These are phyloP conservation scores for Aspergillus japonicus DNA, from an alignment of 2,329 filamentous ascomycete genomes.

Conservation along the genomic window DNA sequence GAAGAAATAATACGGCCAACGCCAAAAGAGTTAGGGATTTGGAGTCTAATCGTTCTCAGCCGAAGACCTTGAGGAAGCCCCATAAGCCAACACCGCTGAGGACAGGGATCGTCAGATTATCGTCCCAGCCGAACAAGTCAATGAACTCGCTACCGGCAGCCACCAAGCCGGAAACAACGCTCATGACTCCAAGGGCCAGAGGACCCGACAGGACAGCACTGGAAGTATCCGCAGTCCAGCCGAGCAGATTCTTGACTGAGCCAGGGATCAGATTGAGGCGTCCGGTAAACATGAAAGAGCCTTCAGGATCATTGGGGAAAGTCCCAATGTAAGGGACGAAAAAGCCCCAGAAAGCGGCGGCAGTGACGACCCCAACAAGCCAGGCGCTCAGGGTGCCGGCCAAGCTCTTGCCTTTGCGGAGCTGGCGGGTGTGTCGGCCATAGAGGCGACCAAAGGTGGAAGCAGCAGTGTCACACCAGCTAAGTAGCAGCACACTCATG, in stretches of 20 bases:
- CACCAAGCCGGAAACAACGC: constrained; percentile 81
- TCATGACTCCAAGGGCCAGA: constrained; percentile 74
- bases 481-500: constrained; percentile 83
- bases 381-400: constrained; percentile 86
- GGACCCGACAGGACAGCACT: constrained; percentile 64
- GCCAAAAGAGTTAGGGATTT: background rate
- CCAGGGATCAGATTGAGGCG: constrained; percentile 66
- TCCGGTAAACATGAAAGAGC: constrained; percentile 79
- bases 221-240: constrained; percentile 55
- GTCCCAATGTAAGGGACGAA: constrained; percentile 68
- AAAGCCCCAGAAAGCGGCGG: constrained; percentile 84
- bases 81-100: constrained; percentile 85
- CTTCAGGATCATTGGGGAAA: constrained; percentile 66
- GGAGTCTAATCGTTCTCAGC: constrained; percentile 30
- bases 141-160: constrained; percentile 87
- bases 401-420: constrained; percentile 85
- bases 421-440: constrained; percentile 80
- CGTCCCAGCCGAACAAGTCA: constrained; percentile 91
- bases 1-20: background rate
- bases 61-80: constrained; percentile 87
- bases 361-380: constrained; percentile 76
- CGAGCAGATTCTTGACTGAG: constrained; percentile 58
- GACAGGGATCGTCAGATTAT: constrained; percentile 94
- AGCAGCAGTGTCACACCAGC: constrained; percentile 97
- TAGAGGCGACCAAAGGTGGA: constrained; percentile 90